A percentile compares a stretch with the other conserved stretches of the same genome.
Evolutionary conservation across 179 eudicot genomes (phyloP).

Genomic region (Amaranthus tricolor): DNA sequence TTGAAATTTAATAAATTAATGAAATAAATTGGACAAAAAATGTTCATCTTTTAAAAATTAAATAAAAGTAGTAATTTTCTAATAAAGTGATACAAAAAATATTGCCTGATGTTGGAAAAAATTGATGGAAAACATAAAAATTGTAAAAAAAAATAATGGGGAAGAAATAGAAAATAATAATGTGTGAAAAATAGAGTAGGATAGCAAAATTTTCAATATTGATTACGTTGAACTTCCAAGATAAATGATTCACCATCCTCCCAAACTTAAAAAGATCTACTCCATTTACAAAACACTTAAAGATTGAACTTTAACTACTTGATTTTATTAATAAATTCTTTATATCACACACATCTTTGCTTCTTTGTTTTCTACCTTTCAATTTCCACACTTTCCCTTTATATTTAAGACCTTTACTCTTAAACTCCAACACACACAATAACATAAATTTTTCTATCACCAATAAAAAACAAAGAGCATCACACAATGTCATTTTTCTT

Average conservation of each 20-base stretch:
- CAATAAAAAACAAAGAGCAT: slow-evolving; percentile 17
- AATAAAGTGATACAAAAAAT: too few species aligned
- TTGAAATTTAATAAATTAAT: too few species aligned
- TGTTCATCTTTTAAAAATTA: too few species aligned
- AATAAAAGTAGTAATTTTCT: too few species aligned
- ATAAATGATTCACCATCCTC: slow-evolving; percentile 31
- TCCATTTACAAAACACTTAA: slow-evolving; percentile 7
- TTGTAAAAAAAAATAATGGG: too few species aligned
- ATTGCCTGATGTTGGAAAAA: too few species aligned
- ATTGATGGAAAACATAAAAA: too few species aligned
- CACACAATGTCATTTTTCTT: slow-evolving; percentile 12
- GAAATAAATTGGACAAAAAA: too few species aligned
- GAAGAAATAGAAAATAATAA: too few species aligned
- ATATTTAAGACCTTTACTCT: slow-evolving; percentile 16
- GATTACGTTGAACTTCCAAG: slow-evolving; percentile 16
- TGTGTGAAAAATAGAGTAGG: too few species aligned
- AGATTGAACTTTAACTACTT: slow-evolving; percentile 8
- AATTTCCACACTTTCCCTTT: slow-evolving; percentile 4
- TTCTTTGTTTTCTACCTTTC: slow-evolving; percentile 10
- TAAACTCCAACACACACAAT: slow-evolving; percentile 8
- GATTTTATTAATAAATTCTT: slow-evolving; percentile 26
- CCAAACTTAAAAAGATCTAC: slow-evolving; percentile 21
- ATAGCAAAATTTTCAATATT: slow-evolving; percentile 9
- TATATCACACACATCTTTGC: slow-evolving; percentile 24
- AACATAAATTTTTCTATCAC: not conserved